Evolutionary conservation across 805 yeast species (phyloP), one percentile per base, ranked within the genome.

Genomic region (Candida fluviatilis): DNA sequence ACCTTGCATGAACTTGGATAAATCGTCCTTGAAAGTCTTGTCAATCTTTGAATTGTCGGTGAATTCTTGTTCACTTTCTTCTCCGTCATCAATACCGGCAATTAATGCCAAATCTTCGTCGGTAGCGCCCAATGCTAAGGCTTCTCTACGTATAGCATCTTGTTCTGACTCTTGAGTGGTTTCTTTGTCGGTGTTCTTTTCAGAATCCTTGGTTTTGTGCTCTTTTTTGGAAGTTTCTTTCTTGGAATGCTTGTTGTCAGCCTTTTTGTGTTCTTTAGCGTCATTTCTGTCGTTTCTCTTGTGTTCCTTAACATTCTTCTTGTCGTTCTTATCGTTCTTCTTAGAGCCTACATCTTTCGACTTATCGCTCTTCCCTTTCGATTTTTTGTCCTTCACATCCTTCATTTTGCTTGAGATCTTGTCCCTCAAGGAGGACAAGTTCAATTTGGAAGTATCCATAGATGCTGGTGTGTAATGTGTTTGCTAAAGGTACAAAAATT

Each of bases 81-180:
- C 76, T 24, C 71, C 80, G 17, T 73, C 77, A 10, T 66, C 62
- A 3, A 83, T 49, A 12, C 72, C 84, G 24, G 73, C 71, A 10
- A 90, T 49, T 36, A 89, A 60, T 31, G 75, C 73, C 33, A 90
- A 55, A 57, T 89, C 97, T 16, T 80, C 90, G 48, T 85, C 93
- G 12, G 87, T 73, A 15, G 96, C 98, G 24, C 97, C 96, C 19
- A 90, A 63, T 16, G 80, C 81, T 11, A 81, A 57, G 2, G 95
- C 95, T 63, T 84, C 95, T 43, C 80, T 76, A 48, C 84, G 79
- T 35, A 86, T 57, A 2, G 66, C 41, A 2, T 64, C 73, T n/a
- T 41, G 54, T 14, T 42, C 44, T 31, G 31, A 17, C 34, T 35
- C 35, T 18, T 25, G 34, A 10, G 24, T 23, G 12, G 33, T n/a